phyloP scores from a whole-genome alignment of 1,284 basidiomycete species.

The Trametes polyzona region DNA sequence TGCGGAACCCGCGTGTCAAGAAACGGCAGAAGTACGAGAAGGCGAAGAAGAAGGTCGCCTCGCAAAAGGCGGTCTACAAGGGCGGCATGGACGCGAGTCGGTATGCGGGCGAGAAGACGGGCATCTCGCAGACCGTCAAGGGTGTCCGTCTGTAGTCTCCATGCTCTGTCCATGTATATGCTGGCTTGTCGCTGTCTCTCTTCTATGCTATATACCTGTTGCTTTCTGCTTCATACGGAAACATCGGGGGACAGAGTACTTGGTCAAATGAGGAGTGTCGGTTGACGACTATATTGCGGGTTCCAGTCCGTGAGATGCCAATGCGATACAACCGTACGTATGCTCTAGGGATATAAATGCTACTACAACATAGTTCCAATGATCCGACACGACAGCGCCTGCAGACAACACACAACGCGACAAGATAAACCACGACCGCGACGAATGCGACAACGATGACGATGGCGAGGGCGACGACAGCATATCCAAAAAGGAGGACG shows the following conservation, averaged over 20 bases:
- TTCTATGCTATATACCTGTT: background rate
- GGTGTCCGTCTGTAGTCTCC: constrained; percentile 61
- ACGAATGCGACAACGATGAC: background rate
- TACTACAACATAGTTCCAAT: constrained; percentile 23
- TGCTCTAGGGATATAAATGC: constrained; percentile 24
- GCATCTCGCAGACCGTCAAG: constrained; percentile 89
- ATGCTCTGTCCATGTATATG: too few species aligned
- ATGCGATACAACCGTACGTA: constrained; percentile 11
- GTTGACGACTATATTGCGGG: background rate
- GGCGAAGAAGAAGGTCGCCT: constrained; percentile 89
- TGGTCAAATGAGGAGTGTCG: too few species aligned
- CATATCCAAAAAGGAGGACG: constrained; percentile 12
- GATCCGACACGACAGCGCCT: constrained; percentile 19
- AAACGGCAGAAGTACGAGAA: constrained; percentile 91
- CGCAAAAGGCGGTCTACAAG: constrained; percentile 88
- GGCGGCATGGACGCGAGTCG: constrained; percentile 70
- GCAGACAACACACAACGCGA: constrained; percentile 8
- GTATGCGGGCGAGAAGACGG: constrained; percentile 75
- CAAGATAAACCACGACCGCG: background rate
- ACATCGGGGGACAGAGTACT: too few species aligned
- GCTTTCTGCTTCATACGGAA: background rate
- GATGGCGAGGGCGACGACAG: background rate
- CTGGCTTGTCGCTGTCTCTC: background rate
- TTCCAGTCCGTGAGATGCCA: constrained; percentile 1
- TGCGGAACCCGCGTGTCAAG: constrained; percentile 95